Percentiles rank a stretch among this genome's conserved stretches.
Conservation (phyloP, 148 eudicot species). For the Vaccinium myrtillus region DNA sequence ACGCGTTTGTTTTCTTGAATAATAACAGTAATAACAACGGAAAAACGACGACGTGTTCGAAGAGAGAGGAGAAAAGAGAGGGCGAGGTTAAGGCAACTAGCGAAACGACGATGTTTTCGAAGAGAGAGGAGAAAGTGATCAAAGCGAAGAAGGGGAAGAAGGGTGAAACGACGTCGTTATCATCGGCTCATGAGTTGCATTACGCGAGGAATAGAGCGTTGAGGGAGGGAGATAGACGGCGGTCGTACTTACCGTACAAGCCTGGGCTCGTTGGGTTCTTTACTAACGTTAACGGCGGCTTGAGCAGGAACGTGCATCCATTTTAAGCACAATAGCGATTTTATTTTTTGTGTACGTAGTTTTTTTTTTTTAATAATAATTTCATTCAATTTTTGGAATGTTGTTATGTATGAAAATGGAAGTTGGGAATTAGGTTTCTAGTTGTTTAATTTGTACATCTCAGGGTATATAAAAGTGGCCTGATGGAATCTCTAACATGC, state of each 20-base stretch:
- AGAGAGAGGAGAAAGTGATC: not conserved
- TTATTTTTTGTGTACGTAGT: not conserved
- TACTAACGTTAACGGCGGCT: conserved; percentile 63
- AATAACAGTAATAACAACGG: not conserved
- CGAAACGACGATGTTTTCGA: not conserved
- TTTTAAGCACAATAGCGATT: conserved; percentile 26
- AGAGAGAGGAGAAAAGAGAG: not conserved
- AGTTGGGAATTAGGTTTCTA: not conserved
- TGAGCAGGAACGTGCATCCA: conserved; percentile 79
- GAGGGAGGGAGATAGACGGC: conserved; percentile 39
- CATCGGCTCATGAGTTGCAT: conserved; percentile 63
- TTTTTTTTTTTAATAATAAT: too few relatives aligned
- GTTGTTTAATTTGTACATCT: not conserved
- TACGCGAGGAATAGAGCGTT: conserved; percentile 45
- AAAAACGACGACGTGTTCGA: not conserved
- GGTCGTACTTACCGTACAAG: conserved; percentile 72
- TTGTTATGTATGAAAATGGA: not conserved
- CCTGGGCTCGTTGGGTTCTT: conserved; percentile 79
- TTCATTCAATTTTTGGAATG: not conserved
- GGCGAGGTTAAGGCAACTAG: not conserved
- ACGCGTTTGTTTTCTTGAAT: not conserved
- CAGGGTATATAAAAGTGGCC: not conserved
- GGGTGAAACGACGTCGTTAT: conserved; percentile 35
- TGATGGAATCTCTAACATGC: too few relatives aligned
- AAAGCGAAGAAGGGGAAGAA: conserved; percentile 15